A percentile compares a stretch with the other conserved stretches of the same genome.
These are phyloP conservation scores for Neurospora terricola DNA, from an alignment of 495 filamentous ascomycete genomes.

Conservation along the genomic window DNA sequence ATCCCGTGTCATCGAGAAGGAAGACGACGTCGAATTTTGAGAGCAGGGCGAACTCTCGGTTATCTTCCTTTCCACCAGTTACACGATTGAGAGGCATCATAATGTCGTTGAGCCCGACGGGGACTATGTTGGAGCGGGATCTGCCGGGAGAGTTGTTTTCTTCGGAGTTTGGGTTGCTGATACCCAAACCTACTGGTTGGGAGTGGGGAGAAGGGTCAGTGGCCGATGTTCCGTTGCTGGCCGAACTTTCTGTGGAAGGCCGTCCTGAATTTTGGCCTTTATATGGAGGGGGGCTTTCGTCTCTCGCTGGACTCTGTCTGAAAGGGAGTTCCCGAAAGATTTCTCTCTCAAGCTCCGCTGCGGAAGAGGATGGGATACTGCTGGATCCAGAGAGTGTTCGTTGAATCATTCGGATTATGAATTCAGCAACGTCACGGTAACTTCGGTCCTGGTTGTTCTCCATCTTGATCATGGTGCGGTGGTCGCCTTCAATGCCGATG, in stretches of 20 bases:
- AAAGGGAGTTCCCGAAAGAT: neutral
- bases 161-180: neutral
- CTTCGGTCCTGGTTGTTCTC: slow-evolving; percentile 6
- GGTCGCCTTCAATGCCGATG: slow-evolving; percentile 8
- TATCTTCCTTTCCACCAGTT: neutral
- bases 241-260: neutral
- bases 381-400: slow-evolving; percentile 1
- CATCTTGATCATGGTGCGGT: slow-evolving; percentile 13
- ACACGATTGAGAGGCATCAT: neutral
- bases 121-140: neutral
- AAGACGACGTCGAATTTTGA: slow-evolving; percentile 67
- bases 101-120: neutral
- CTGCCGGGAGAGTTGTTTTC: neutral
- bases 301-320: neutral
- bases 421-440: slow-evolving; percentile 2
- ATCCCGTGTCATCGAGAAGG: slow-evolving; percentile 79
- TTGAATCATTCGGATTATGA: slow-evolving; percentile 10
- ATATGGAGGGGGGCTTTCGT: neutral
- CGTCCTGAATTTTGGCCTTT: neutral
- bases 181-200: neutral
- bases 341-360: neutral
- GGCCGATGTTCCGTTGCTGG: neutral
- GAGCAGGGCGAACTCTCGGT: slow-evolving; percentile 59
- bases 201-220: neutral
- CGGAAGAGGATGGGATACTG: neutral